Percentiles rank a stretch among this genome's conserved stretches.
Conservation (phyloP, 495 filamentous ascomycete species). For the Penicillium alfredii region DNA sequence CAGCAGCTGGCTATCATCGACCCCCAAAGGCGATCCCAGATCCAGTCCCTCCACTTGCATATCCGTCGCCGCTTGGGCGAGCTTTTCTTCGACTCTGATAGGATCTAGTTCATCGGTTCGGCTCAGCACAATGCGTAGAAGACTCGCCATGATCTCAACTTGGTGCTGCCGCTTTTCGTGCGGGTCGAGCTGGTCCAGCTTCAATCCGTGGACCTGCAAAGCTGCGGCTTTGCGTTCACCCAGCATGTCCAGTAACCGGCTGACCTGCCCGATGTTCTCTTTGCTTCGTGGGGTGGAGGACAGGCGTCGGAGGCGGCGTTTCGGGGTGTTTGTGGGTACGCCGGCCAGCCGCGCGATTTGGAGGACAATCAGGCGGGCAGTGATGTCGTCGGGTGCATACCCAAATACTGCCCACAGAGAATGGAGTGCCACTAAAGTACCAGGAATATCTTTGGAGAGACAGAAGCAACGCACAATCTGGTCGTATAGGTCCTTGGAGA, state of each 20-base stretch:
- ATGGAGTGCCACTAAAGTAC: constrained; percentile 56
- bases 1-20: constrained; percentile 28
- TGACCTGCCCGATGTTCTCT: constrained; percentile 39
- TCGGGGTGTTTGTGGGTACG: constrained; percentile 35
- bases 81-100: constrained; percentile 31
- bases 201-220: constrained; percentile 32
- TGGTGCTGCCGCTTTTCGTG: constrained; percentile 42
- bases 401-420: constrained; percentile 49
- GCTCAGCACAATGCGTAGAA: constrained; percentile 47
- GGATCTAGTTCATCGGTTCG: constrained; percentile 33
- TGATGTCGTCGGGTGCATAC: constrained; percentile 46
- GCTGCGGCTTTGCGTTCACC: constrained; percentile 31
- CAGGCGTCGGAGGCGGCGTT: constrained; percentile 37
- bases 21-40: constrained; percentile 25
- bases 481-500: constrained; percentile 50
- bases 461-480: constrained; percentile 53
- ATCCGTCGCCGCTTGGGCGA: constrained; percentile 44
- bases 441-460: constrained; percentile 47
- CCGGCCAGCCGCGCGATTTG: constrained; percentile 45
- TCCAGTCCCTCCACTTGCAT: constrained; percentile 46
- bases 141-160: constrained; percentile 44
- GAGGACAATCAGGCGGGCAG: constrained; percentile 45
- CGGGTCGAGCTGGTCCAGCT: constrained; percentile 33
- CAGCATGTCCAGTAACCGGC: constrained; percentile 32
- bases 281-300: constrained; percentile 39